Evolutionary conservation across 2,329 filamentous ascomycete species (phyloP).

Genomic region (Cladophialophora psammophila): DNA sequence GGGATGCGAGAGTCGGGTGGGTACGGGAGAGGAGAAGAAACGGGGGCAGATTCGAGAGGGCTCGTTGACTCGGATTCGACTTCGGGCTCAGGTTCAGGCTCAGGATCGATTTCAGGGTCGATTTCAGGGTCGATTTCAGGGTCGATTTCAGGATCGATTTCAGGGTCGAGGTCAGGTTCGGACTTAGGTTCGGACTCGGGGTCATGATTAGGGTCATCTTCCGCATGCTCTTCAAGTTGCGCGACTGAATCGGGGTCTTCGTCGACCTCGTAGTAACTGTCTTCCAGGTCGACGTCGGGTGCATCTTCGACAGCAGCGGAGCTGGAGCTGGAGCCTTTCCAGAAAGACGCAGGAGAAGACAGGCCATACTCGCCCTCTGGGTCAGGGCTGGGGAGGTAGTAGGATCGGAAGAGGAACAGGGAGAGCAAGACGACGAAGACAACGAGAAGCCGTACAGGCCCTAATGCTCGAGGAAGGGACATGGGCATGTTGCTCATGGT

Average conservation of each 20-base stretch:
- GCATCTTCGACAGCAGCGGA: conserved; percentile 2
- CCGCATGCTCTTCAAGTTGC: background rate
- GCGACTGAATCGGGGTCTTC: background rate
- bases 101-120: background rate
- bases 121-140: too few relatives aligned
- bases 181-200: background rate
- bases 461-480: conserved; percentile 31
- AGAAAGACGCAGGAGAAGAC: conserved; percentile 15
- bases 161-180: background rate
- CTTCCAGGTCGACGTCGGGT: conserved; percentile 25
- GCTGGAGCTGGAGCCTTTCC: conserved; percentile 7
- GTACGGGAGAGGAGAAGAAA: conserved; percentile 4
- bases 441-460: conserved; percentile 26
- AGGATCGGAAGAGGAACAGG: conserved; percentile 31
- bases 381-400: conserved; percentile 28
- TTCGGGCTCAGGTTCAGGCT: background rate
- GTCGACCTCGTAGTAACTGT: conserved; percentile 7
- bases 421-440: conserved; percentile 29
- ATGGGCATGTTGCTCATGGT: conserved; percentile 26
- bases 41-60: background rate
- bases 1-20: conserved; percentile 14
- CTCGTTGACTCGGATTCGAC: conserved; percentile 4
- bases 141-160: background rate
- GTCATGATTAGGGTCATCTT: background rate
- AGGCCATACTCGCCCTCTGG: conserved; percentile 2